phyloP scores from a whole-genome alignment of 192 early-diverging fungal species.

The Pilaira anomala region DNA sequence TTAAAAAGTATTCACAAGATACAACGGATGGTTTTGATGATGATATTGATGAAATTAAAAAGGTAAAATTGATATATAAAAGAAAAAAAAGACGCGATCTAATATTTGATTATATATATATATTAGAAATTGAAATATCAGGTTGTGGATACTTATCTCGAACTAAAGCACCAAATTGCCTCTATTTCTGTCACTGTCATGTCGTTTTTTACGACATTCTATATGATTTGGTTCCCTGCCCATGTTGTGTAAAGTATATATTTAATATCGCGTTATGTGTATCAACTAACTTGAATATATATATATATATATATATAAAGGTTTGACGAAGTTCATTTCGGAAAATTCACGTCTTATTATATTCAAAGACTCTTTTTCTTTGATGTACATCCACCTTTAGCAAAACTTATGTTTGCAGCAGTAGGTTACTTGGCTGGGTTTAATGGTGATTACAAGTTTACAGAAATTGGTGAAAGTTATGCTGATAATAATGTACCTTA shows the following conservation, averaged over 20 bases:
- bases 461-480: conserved; percentile 93
- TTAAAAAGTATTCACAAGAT: too few species aligned
- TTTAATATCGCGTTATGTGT: too few species aligned
- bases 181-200: conserved; percentile 36
- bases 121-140: background rate
- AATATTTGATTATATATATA: too few species aligned
- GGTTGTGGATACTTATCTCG: background rate
- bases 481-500: conserved; percentile 86
- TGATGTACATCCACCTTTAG: conserved; percentile 96
- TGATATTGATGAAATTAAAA: conserved; percentile 6
- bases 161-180: background rate
- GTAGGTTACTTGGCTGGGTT: conserved; percentile 86
- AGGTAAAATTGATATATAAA: background rate
- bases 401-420: conserved; percentile 85
- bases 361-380: conserved; percentile 87
- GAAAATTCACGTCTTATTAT: conserved; percentile 96
- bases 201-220: conserved; percentile 64
- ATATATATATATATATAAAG: conserved; percentile 33
- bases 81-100: background rate
- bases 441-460: conserved; percentile 93
- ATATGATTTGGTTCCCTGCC: conserved; percentile 63
- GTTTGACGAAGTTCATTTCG: conserved; percentile 99
- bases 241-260: conserved; percentile 64
- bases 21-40: background rate
- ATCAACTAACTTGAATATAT: background rate